These are phyloP conservation scores for Pythium aquatile DNA, from an alignment of 352 stramenopile species.

Conservation along the genomic window DNA sequence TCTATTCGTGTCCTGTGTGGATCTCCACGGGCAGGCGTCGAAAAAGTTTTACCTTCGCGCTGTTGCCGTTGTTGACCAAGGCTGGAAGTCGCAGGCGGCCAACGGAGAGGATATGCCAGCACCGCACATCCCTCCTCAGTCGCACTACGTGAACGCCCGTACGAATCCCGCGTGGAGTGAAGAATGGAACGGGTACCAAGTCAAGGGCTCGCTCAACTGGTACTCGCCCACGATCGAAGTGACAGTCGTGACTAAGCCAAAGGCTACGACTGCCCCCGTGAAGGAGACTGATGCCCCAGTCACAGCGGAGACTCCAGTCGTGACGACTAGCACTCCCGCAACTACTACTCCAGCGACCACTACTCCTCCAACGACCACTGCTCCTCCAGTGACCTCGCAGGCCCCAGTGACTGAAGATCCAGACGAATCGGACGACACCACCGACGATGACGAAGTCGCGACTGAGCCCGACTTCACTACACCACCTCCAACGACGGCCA, in stretches of 20 bases:
- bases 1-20: conserved; percentile 63
- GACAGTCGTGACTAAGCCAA: conserved; percentile 6
- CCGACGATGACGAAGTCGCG: conserved; percentile 24
- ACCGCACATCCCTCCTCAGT: conserved; percentile 70
- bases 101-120: conserved; percentile 57
- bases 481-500: conserved; percentile 1
- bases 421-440: conserved; percentile 20
- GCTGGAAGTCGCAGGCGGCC: conserved; percentile 48
- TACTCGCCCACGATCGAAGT: conserved; percentile 41
- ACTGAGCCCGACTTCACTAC: conserved; percentile 26
- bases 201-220: conserved; percentile 61
- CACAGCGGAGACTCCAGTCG: background rate
- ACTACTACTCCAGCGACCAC: background rate
- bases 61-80: conserved; percentile 72
- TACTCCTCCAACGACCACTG: background rate
- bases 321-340: background rate
- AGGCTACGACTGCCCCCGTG: background rate
- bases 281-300: background rate
- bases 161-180: conserved; percentile 64
- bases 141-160: conserved; percentile 78
- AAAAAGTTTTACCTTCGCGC: conserved; percentile 61
- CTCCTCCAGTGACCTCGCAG: background rate
- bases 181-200: conserved; percentile 65
- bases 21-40: conserved; percentile 32
- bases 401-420: background rate